Evolutionary conservation across 768 basidiomycete genomes (phyloP), one percentile per base, ranked within the genome.

Genomic region (Pleurotus eryngii): DNA sequence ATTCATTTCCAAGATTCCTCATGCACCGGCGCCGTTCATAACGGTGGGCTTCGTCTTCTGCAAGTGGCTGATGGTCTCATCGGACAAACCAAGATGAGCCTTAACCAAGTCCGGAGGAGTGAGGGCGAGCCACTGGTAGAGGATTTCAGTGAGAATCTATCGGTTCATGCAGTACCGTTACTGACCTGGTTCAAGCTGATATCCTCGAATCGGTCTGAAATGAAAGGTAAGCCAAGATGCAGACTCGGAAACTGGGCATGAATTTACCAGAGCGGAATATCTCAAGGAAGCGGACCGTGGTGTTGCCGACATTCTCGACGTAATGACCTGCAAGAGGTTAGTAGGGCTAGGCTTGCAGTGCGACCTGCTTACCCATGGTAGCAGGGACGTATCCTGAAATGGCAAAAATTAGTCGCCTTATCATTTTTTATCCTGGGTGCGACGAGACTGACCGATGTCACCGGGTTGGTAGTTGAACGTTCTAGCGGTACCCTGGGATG

Each of bases 391-490:
- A 86, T 12, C 78, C 80, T 78, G 56, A 14, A 39, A 54, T 3
- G 17, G 18, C 18, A 40, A 8, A 22, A 6, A 22, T 54, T 47
- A 50, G 35, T 22, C 27, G 17, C 38, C 20, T 45, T n/a, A 49
- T 60, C 9, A 65, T 56, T 57, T 11, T 18, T 30, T 35, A 35
- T 35, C 30, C 30, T 24, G 45, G 14, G 49, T 37, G 11, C 9
- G 18, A 55, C 35, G 43, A 14, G n/a, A 74, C 68, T 57, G 72
- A 75, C 72, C 75, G 51, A 75, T 65, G 61, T 76, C 75, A 11
- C 75, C 75, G 24, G 72, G 64, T 70, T 76, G 77, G 63, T 80
- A 86, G 65, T 87, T 76, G 69, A 80, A 87, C 1, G 84, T 85
- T 55, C 77, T 67, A 2, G 85, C 80, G 60, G 81, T 83, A 24